These are phyloP conservation scores for Verticillium albo-atrum DNA, from an alignment of 2,329 filamentous ascomycete genomes.

Conservation along the genomic window DNA sequence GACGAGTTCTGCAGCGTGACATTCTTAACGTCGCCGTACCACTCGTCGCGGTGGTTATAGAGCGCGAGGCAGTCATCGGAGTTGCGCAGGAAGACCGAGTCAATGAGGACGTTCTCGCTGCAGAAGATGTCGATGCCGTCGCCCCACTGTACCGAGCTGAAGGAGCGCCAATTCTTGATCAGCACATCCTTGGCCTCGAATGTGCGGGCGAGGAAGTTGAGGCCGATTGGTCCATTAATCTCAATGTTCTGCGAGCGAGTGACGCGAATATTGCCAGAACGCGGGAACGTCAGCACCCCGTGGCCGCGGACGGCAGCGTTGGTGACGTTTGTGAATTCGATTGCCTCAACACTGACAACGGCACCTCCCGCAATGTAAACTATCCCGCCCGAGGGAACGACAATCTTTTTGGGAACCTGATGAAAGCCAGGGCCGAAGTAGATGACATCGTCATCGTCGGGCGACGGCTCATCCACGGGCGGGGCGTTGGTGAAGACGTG, in stretches of 20 bases:
- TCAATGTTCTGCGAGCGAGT: constrained; percentile 9
- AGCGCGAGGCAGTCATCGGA: constrained; percentile 28
- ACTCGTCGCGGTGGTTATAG: constrained; percentile 23
- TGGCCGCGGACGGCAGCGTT: constrained; percentile 15
- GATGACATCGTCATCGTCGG: constrained; percentile 9
- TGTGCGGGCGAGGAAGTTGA: constrained; percentile 3
- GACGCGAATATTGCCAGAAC: constrained; percentile 3
- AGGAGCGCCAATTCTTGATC: constrained; percentile 9
- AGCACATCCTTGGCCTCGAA: constrained; percentile 5
- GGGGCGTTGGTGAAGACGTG: constrained; percentile 17
- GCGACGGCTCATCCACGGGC: constrained; percentile 12
- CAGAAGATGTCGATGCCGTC: constrained; percentile 19
- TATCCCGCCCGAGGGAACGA: constrained; percentile 10
- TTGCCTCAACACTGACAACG: constrained; percentile 7
- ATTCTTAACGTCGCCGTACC: constrained; percentile 22
- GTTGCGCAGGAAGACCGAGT: constrained; percentile 25
- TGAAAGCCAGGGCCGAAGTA: constrained; percentile 21
- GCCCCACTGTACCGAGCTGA: constrained; percentile 13
- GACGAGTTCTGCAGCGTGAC: constrained; percentile 22
- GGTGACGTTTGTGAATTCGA: constrained; percentile 14
- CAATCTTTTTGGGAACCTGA: constrained; percentile 10
- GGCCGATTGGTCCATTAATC: constrained; percentile 4
- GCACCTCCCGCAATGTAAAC: constrained; percentile 14
- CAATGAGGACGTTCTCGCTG: constrained; percentile 15
- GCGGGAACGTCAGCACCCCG: constrained; percentile 14